Evolutionary conservation across 169 alveolate species (phyloP), one percentile per base, ranked within the genome.

Genomic region (Eimeria sp.): DNA sequence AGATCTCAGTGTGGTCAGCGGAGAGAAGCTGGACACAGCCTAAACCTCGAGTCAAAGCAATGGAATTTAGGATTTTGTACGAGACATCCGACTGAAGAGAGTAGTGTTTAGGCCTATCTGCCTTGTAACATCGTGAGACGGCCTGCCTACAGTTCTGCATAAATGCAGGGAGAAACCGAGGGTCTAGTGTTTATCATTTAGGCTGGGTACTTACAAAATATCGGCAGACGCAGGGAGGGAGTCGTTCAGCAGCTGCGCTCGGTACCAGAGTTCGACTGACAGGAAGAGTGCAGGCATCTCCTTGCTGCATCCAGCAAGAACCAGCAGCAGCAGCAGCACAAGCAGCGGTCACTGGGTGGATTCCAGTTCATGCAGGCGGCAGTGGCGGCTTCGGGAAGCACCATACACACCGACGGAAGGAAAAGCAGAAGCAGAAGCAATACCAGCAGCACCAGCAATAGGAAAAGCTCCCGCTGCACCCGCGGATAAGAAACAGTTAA

Each of bases 211-310:
- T 72, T 72, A 72, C 82, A 72, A 40, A 22, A 72, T 72, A 25
- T 72, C 82, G 5, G 82, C 4, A 40, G 82, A 72, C 7, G 82
- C 45, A n/a, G 82, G 82, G 47, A 72, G 82, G 20, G 82, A 10
- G 82, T 72, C 82, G 82, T 72, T 72, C 6, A 72, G 82, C 25
- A 72, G 82, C 49, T 72, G 82, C 18, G 82, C 47, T 11, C 82
- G 43, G 49, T 72, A 72, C 82, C 82, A 72, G 1, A 72, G 82
- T 22, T 72, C 82, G 10, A 72, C 82, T 34, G 82, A 72, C 82
- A 25, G 82, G 18, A 72, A 72, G 43, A n/a, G 34, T 72, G 9
- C 82, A 72, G 82, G 82, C 49, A 72, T 27, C 82, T 18, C 82
- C 27, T 72, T 72, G 82, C 82, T 72, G 49, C 47, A 72, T 4